Conservation (phyloP, 2,329 filamentous ascomycete genomes). For the Colletotrichum caudatum region DNA sequence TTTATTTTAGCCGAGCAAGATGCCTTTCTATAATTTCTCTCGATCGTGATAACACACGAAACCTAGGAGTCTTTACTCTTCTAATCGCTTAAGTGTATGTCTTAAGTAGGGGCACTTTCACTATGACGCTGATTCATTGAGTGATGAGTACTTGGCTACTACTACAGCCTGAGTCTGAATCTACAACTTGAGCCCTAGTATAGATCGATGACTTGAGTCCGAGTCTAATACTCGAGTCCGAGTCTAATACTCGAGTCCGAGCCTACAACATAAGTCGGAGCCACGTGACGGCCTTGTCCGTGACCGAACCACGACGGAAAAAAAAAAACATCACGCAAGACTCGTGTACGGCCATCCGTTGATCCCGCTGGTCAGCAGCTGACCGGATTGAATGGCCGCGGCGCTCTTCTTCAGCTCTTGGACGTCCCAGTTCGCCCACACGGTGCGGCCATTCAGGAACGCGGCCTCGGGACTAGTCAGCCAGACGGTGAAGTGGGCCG, state of each 20-base stretch:
- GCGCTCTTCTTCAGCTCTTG: conserved; percentile 56
- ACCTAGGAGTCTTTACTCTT: too few species aligned
- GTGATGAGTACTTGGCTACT: neutral
- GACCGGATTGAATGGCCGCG: conserved; percentile 19
- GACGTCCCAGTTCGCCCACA: conserved; percentile 65
- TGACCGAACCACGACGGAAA: too few species aligned
- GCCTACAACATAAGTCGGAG: neutral
- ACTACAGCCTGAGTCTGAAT: neutral
- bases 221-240: too few species aligned
- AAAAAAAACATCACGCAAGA: conserved; percentile 8
- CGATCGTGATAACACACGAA: too few species aligned
- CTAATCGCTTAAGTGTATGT: too few species aligned
- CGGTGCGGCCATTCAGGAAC: conserved; percentile 59
- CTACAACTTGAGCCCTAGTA: neutral
- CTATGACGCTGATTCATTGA: neutral
- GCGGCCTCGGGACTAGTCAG: conserved; percentile 57
- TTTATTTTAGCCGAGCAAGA: too few species aligned
- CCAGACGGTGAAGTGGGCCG: conserved; percentile 59
- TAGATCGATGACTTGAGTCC: too few species aligned
- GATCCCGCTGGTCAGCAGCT: conserved; percentile 31
- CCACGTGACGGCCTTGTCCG: neutral
- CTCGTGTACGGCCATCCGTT: conserved; percentile 31
- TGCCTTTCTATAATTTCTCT: too few species aligned
- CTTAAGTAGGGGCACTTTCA: too few species aligned
- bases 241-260: neutral